Evolutionary conservation across 208 protist species (phyloP).

Genomic region (Trypanosomatidae sp.): DNA sequence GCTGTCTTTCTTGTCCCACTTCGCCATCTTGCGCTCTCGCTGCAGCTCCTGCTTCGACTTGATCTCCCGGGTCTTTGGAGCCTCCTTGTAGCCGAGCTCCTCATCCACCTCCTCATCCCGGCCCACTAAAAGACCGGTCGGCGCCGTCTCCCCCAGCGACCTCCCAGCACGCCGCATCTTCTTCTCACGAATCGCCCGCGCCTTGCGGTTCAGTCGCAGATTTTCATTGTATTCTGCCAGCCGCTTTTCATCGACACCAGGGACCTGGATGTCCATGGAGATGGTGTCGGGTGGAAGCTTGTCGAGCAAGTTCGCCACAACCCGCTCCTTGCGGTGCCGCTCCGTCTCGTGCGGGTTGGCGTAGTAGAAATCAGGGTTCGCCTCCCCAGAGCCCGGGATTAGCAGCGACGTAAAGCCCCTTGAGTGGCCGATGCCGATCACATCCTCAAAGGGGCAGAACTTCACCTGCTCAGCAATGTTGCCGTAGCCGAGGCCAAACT

Average conservation of each 20-base stretch:
- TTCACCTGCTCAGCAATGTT: conserved; percentile 71
- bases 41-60: conserved; percentile 70
- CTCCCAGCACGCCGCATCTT: conserved; percentile 72
- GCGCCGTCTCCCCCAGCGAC: conserved; percentile 38
- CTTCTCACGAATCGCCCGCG: conserved; percentile 80
- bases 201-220: conserved; percentile 76
- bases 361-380: conserved; percentile 93
- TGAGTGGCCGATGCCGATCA: conserved; percentile 88
- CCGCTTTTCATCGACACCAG: conserved; percentile 77
- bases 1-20: conserved; percentile 91
- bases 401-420: conserved; percentile 88
- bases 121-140: conserved; percentile 21
- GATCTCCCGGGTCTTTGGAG: conserved; percentile 59
- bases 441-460: conserved; percentile 93
- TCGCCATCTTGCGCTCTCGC: conserved; percentile 81
- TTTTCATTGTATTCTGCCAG: conserved; percentile 87
- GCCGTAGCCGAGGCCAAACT: conserved; percentile 87
- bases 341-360: conserved; percentile 95
- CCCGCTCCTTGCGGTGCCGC: conserved; percentile 86
- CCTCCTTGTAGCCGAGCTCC: conserved; percentile 83
- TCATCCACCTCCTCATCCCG: conserved; percentile 88
- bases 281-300: conserved; percentile 94
- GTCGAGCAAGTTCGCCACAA: conserved; percentile 86
- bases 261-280: conserved; percentile 88
- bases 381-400: conserved; percentile 88